Percentiles rank a stretch among this genome's conserved stretches.
Conservation (phyloP, 306 rosid genomes). For the Adenanthera pavonina region DNA sequence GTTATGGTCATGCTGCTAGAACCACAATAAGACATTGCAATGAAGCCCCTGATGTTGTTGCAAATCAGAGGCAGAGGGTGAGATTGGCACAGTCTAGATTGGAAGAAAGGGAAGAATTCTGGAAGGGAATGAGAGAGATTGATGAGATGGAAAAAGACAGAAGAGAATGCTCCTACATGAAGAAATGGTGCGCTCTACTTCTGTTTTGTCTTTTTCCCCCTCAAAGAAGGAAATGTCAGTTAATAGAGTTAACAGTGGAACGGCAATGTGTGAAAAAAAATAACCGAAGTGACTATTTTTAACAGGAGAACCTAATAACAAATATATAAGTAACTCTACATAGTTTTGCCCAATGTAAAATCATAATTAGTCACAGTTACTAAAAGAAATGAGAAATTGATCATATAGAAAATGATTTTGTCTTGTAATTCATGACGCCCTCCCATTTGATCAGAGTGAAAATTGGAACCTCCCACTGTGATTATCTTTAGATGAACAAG, state of each 20-base stretch:
- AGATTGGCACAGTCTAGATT: not conserved
- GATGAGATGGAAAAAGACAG: not conserved
- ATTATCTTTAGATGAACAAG: not conserved
- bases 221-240: not conserved
- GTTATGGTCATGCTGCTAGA: not conserved
- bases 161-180: not conserved
- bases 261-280: not conserved
- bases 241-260: not conserved
- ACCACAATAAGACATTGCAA: not conserved
- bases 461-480: slow-evolving; percentile 23
- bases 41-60: not conserved
- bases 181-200: not conserved
- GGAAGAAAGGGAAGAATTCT: not conserved
- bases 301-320: not conserved
- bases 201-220: not conserved
- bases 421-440: slow-evolving; percentile 15
- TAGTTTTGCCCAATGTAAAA: not conserved
- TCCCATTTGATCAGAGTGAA: slow-evolving; percentile 11
- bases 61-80: not conserved
- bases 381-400: not conserved
- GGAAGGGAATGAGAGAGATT: not conserved
- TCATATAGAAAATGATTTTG: not conserved
- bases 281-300: not conserved
- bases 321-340: not conserved
- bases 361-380: not conserved